Evolutionary conservation across 768 basidiomycete species (phyloP), one percentile per base, ranked within the genome.

Genomic region (Dioszegia hungarica): DNA sequence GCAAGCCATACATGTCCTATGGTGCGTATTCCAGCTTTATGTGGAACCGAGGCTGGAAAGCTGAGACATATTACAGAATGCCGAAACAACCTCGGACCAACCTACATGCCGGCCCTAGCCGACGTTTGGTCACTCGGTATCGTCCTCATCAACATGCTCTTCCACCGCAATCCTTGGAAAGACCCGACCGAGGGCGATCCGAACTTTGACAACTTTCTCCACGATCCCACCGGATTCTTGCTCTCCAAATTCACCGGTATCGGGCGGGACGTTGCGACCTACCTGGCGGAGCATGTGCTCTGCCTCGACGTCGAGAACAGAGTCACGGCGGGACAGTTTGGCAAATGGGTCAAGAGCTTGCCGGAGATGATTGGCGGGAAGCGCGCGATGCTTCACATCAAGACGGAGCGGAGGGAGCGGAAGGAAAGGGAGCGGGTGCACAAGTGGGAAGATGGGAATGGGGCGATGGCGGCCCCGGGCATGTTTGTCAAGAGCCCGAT

Each of bases 91-190:
- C 82, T 92, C 64, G 89, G 88, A 27, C 93, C 95, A 61, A 89
- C 88, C 47, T 99, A 99, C 80, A 83, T 84, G 62, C 92, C 94
- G 60, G 88, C 87, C 67, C 89, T 89, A 56, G 95, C 95, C 60
- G 94, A 99, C 78, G 91, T 99, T 52, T 99, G 94, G 94, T 97
- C 94, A 24, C 82, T 99, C 66, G 94, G 94, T 61, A 95, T 99
- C 75, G 95, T 99, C 63, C 84, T 99, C 68, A 90, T 99, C 82
- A 99, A 99, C 77, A 93, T 98, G 90, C 81, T 98, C 74, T 99
- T 97, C 79, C 95, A 99, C 78, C 89, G 82, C 78, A 97, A 97
- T 77, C 94, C 94, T 25, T 99, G 95, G 95, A 89, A 89, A 41
- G 94, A 98, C 74, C 94, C 94, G 1, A 82, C 86, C 29, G 82